These are phyloP conservation scores for Clarireedia paspali DNA, from an alignment of 2,329 filamentous ascomycete genomes.

Conservation along the genomic window DNA sequence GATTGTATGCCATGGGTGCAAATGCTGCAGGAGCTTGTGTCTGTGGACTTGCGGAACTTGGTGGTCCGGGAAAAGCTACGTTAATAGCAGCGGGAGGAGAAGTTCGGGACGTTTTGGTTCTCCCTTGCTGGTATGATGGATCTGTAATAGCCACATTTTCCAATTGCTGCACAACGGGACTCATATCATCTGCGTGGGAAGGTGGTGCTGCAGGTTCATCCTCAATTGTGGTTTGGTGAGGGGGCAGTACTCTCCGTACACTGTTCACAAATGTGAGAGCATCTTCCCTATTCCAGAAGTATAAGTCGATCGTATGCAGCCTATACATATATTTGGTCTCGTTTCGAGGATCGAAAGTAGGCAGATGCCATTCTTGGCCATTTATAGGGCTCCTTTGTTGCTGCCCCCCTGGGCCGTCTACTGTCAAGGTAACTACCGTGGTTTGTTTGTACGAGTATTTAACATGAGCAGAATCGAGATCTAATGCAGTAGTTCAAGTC, in stretches of 20 bases:
- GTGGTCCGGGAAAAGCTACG: conserved; percentile 23
- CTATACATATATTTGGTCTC: conserved; percentile 74
- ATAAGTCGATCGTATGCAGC: conserved; percentile 67
- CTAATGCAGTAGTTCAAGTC: conserved; percentile 33
- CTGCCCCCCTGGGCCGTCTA: conserved; percentile 38
- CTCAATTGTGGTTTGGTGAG: conserved; percentile 51
- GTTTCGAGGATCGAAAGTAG: conserved; percentile 63
- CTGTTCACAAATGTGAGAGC: conserved; percentile 63
- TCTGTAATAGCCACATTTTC: conserved; percentile 63
- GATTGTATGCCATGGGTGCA: conserved; percentile 67
- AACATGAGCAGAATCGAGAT: conserved; percentile 56
- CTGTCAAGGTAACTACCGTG: conserved; percentile 59
- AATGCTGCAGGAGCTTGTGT: conserved; percentile 32
- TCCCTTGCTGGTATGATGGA: conserved; percentile 37
- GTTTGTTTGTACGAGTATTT: conserved; percentile 69
- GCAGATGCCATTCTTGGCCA: conserved; percentile 65
- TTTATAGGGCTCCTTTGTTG: conserved; percentile 25
- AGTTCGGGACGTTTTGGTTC: conserved; percentile 22
- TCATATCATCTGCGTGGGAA: conserved; percentile 44
- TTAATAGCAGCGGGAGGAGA: conserved; percentile 11
- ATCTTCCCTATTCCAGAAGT: conserved; percentile 72
- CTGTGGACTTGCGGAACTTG: conserved; percentile 30
- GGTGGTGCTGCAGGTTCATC: conserved; percentile 53
- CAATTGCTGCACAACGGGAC: conserved; percentile 64
- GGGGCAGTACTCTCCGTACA: conserved; percentile 55